Base-by-base conservation (phyloP, 768 basidiomycete genomes). In the Phaeotremella skinneri region DNA sequence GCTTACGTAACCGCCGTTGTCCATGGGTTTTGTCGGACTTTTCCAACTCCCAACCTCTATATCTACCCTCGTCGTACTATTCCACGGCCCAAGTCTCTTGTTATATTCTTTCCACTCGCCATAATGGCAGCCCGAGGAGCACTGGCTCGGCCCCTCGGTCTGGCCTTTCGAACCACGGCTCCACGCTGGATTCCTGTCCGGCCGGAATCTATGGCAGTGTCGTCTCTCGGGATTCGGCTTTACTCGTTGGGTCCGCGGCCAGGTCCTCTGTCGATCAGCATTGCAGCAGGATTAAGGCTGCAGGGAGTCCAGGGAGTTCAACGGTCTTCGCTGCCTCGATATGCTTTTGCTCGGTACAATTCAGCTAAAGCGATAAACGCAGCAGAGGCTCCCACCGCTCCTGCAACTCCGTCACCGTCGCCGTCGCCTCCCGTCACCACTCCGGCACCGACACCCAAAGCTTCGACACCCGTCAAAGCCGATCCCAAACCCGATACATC, bases 401-500 rank as follows among this genome's bases (percentile, higher is more conserved):
- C 51, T 3, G 48, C 31, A 39, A 37, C 37, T 34, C 9, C 58
- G 32, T 49, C 65, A 1, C 58, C 66, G 23, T 42, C 66, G 1
- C 27, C 61, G 7, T 17, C 52, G 16, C 20, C 58, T 23, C 17
- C 55, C 3, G 30, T 29, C 9, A 16, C 51, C 6, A 30, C 27
- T 11, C 51, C 51, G 37, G 32, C 29, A 52, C 29, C 31, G 16
- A 17, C 21, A 6, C 7, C 7, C 11, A 45, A 45, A 29, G 34
- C 61, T n/a, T 37, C 58, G 2, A 21, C 58, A 7, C 25, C 53
- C 14, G 31, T 27, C 5, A 63, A 63, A 55, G 52, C 13, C 5
- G 51, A 55, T 43, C 43, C 62, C 16, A 59, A 59, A 53, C 58
- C 71, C 20, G 72, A 73, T 51, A 61, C 67, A 23, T 41, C 72